Evolutionary conservation across 1,284 basidiomycete genomes (phyloP), one percentile per base, ranked within the genome.

Genomic region (Boletus holoroseus): DNA sequence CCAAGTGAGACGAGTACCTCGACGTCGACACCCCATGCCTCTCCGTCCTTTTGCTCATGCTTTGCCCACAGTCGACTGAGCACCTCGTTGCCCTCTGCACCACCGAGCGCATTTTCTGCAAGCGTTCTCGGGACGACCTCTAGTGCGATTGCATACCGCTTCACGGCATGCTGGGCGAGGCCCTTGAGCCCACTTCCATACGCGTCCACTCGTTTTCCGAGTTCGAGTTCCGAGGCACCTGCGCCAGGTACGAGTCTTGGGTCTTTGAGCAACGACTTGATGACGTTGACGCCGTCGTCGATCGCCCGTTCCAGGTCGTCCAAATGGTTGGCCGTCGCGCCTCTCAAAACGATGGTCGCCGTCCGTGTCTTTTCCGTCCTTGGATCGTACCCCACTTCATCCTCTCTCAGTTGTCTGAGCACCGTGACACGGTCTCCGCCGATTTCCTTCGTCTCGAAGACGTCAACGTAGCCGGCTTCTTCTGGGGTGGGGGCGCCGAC

Each of bases 351-450:
- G 67, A 97, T 88, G 20, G 94, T 97, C 31, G 94, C 88, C 31
- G 92, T 97, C 39, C 83, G 76, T 20, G 88, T 88, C 70, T 82
- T 85, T 67, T 91, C 76, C 22, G 71, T 60, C n/a, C 67, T 59
- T 0, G 76, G 63, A 62, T 81, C 74, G 56, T 78, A 85, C 18
- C 81, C 83, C 1, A 68, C 68, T 26, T 89, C 85, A 27, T 76
- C 79, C 15, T 73, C 73, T 5, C 69, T 62, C n/a, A 89, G 80
- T 69, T 99, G 96, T 38, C 95, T 81, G 59, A 99, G 83, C 0
- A 99, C 94, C 1, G 94, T 98, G 32, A 98, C 96, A 44, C 95
- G 86, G 73, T 99, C 96, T 6, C 96, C 96, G 40, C 96, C 96
- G 60, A 99, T 90, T 71, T 99, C 96, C 54, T 88, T 85, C 31